These are phyloP conservation scores for Rhynchospora breviuscula DNA, from an alignment of 176 grass and related monocot species.

Conservation along the genomic window DNA sequence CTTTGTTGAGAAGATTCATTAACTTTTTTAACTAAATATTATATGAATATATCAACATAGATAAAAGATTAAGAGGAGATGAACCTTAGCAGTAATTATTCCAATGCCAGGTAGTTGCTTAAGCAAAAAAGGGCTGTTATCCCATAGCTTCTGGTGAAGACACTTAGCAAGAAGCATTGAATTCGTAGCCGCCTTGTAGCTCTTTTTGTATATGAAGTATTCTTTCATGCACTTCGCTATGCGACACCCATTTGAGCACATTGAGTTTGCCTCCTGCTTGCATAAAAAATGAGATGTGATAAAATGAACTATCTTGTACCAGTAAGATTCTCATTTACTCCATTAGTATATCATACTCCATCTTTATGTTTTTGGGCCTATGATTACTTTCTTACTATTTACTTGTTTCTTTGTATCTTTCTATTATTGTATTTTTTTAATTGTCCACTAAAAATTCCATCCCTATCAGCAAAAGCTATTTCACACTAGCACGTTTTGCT, in stretches of 20 bases:
- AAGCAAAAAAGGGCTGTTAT: constrained; percentile 69
- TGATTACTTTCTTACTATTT: constrained; percentile 1
- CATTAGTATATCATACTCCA: background rate
- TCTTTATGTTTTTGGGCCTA: background rate
- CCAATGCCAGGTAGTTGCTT: constrained; percentile 95
- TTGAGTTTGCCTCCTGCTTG: constrained; percentile 65
- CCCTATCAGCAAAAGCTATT: constrained; percentile 7
- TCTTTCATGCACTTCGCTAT: constrained; percentile 96
- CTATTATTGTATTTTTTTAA: background rate
- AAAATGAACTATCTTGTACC: background rate
- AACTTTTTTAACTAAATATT: background rate
- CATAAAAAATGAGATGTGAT: constrained; percentile 24
- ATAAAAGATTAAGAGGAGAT: constrained; percentile 12
- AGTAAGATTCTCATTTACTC: background rate
- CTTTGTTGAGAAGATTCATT: background rate
- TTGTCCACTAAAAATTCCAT: background rate
- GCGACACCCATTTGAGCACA: constrained; percentile 82
- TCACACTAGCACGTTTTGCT: constrained; percentile 9
- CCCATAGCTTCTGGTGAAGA: constrained; percentile 83
- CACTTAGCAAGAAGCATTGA: constrained; percentile 82
- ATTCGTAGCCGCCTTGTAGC: constrained; percentile 63
- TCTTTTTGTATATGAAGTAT: constrained; percentile 79
- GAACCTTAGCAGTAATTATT: constrained; percentile 93
- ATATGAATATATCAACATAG: background rate
- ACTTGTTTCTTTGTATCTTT: background rate